Base-by-base conservation (phyloP, 1,284 basidiomycete species). In the Anthracocystis setariae region DNA sequence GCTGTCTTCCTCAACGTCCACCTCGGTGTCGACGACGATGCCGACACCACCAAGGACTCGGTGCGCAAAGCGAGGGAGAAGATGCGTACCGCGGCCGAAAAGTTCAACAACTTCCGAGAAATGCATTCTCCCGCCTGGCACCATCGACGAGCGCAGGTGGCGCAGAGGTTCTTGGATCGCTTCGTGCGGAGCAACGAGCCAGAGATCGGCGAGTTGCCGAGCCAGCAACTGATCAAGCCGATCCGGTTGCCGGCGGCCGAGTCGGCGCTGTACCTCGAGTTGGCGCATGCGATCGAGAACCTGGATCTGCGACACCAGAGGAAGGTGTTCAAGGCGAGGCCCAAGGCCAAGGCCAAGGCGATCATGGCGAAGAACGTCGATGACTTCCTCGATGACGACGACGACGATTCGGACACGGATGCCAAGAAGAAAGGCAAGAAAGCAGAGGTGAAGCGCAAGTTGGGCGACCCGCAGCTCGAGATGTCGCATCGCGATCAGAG, bases 101-200 rank as follows among this genome's bases (percentile, higher is more conserved):
- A 89, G 73, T 97, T 97, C 87, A 93, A 96, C 83, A 94, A 94
- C 0, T 97, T 94, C 89, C 89, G 93, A 25, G 94, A 97, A 79
- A 90, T 94, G 18, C 93, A 92, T 78, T 94, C 90, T 43, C 84
- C 91, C 20, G 91, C 93, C 69, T 97, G 94, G 94, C 94, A 96
- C 80, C 89, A 89, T 1, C 90, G 92, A 73, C 89, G 94, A 8
- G 90, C 94, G 77, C 85, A 88, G 60, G 85, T 94, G 17, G 94
- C 92, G 0, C 94, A 97, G 78, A 83, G 84, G 18, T 97, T 96
- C 87, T 53, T 67, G 13, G 75, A 82, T 57, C 71, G 74, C 9
- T 83, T 82, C 44, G 83, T 82, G 2, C 68, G 83, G 15, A 76
- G 96, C 89, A 97, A 97, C 81, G 90, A 95, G 57, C 93, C 94